Evolutionary conservation across 352 stramenopile genomes (phyloP).

Genomic region (Thalassiosira livingstoniorum): DNA sequence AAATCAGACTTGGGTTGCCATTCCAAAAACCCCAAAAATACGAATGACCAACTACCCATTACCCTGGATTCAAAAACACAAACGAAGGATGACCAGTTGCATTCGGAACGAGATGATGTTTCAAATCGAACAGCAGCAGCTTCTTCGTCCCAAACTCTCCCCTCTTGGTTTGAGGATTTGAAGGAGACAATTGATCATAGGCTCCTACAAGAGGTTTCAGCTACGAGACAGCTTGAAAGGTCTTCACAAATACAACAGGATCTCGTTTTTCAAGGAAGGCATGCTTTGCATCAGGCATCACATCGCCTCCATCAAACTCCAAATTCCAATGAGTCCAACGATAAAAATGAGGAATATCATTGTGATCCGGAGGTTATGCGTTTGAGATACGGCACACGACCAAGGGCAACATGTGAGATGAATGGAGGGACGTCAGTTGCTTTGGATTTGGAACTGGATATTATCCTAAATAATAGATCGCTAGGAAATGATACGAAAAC

Average conservation of each 20-base stretch:
- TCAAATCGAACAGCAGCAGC: too few relatives aligned
- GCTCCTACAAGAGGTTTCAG: constrained; percentile 16
- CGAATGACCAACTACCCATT: too few relatives aligned
- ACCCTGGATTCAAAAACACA: too few relatives aligned
- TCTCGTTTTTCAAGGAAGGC: constrained; percentile 28
- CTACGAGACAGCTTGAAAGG: constrained; percentile 28
- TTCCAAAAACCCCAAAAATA: too few relatives aligned
- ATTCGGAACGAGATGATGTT: too few relatives aligned
- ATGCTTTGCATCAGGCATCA: constrained; percentile 37
- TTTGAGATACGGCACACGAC: constrained; percentile 46
- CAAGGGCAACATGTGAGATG: constrained; percentile 26
- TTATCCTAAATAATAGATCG: neutral
- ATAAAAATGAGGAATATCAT: neutral
- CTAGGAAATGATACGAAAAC: constrained; percentile 1
- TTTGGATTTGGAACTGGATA: constrained; percentile 55
- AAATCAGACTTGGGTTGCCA: too few relatives aligned
- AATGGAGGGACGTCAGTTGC: constrained; percentile 28
- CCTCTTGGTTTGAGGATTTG: constrained; percentile 39
- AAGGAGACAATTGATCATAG: constrained; percentile 40
- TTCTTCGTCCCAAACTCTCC: neutral
- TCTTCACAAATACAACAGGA: constrained; percentile 25
- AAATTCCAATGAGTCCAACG: neutral
- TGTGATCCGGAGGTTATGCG: constrained; percentile 30
- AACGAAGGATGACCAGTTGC: too few relatives aligned
- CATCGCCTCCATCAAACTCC: neutral